Percentiles rank a stretch among this genome's conserved stretches.
Conservation (phyloP, 441 rosid genomes). For the Populus trichocarpa region DNA sequence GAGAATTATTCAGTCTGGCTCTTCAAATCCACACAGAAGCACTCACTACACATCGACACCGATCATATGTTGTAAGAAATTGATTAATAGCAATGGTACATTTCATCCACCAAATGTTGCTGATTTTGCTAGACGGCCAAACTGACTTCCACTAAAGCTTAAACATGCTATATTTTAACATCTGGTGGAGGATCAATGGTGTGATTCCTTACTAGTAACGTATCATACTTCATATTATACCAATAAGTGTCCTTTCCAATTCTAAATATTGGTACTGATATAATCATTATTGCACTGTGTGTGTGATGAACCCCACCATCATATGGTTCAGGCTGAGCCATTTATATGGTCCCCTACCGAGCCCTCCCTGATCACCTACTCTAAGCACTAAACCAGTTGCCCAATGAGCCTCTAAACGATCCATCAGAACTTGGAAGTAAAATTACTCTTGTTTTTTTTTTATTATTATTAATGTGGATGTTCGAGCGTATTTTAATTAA, state of each 20-base stretch:
- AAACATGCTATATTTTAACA: neutral
- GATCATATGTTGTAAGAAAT: neutral
- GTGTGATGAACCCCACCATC: conserved; percentile 19
- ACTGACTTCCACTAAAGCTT: conserved; percentile 18
- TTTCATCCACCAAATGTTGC: conserved; percentile 1
- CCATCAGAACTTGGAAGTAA: neutral
- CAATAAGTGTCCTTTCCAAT: conserved; percentile 1
- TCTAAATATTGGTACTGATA: neutral
- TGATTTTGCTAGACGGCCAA: conserved; percentile 8
- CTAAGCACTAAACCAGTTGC: conserved; percentile 6
- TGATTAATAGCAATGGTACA: neutral
- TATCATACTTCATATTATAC: neutral
- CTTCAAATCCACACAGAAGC: neutral
- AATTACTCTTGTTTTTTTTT: neutral
- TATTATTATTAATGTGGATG: no score
- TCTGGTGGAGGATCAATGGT: neutral
- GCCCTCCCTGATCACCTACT: conserved; percentile 12
- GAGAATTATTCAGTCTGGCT: neutral
- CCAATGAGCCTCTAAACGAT: conserved; percentile 8
- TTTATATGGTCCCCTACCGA: conserved; percentile 12
- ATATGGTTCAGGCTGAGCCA: conserved; percentile 1
- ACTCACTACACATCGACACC: neutral
- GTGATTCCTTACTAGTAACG: neutral
- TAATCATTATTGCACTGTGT: conserved; percentile 8
- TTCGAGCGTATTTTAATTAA: accelerated